phyloP scores from a whole-genome alignment of 2,329 filamentous ascomycete species.

The Endoconidiophora laricicola region DNA sequence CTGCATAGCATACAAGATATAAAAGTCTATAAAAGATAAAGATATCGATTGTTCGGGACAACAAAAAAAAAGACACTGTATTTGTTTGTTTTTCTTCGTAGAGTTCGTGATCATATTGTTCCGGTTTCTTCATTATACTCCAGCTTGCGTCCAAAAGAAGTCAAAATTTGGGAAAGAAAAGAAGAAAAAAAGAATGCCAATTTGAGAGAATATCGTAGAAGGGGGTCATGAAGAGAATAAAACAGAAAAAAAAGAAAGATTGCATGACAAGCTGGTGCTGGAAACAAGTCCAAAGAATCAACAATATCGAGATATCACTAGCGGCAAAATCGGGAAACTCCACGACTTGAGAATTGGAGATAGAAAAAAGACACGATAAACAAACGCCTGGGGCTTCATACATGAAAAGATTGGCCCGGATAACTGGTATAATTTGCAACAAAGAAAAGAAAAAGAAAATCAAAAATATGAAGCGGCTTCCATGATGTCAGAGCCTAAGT shows the following conservation, averaged over 20 bases:
- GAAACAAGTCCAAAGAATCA: neutral
- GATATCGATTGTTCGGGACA: too few species aligned
- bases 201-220: neutral
- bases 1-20: too few species aligned
- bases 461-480: slow-evolving; percentile 3
- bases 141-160: too few species aligned
- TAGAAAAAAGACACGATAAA: slow-evolving; percentile 1
- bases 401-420: slow-evolving; percentile 12
- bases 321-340: neutral
- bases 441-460: slow-evolving; percentile 8
- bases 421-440: slow-evolving; percentile 15
- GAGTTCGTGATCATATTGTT: too few species aligned
- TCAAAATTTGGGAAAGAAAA: too few species aligned
- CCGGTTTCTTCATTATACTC: too few species aligned
- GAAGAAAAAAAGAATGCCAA: slow-evolving; percentile 1
- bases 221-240: neutral
- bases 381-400: neutral
- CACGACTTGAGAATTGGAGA: neutral
- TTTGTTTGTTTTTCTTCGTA: too few species aligned
- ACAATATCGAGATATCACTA: neutral
- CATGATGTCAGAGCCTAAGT: neutral
- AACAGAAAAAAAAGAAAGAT: too few species aligned
- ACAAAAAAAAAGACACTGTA: too few species aligned
- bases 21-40: too few species aligned
- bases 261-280: too few species aligned